These are phyloP conservation scores for Pseudocercospora fijiensis DNA, from an alignment of 2,329 filamentous ascomycete genomes.

Conservation along the genomic window DNA sequence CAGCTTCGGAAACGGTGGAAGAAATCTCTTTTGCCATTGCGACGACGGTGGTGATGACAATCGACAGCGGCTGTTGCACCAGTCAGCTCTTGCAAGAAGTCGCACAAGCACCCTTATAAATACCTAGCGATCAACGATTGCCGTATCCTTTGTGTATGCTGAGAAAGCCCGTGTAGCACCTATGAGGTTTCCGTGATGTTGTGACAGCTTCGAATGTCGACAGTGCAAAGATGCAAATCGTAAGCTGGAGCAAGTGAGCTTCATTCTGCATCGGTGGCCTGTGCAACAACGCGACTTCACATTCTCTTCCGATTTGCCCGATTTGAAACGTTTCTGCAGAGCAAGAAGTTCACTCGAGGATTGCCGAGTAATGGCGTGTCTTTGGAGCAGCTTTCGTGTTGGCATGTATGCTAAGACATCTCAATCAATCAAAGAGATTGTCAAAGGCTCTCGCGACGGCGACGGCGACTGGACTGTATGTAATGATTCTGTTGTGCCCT, in stretches of 20 bases:
- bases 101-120: not conserved
- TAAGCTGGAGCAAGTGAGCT: not conserved
- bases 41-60: not conserved
- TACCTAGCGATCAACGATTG: not conserved
- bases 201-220: not conserved
- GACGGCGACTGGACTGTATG: conserved; percentile 62
- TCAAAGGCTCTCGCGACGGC: conserved; percentile 67
- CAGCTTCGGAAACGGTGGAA: not conserved
- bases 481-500: conserved; percentile 71
- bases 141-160: not conserved
- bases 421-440: conserved; percentile 20
- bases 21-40: conserved; percentile 15
- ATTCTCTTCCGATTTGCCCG: not conserved
- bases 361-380: not conserved
- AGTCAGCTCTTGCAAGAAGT: not conserved
- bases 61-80: not conserved
- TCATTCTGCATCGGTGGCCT: not conserved
- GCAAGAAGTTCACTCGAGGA: not conserved
- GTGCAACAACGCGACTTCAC: not conserved
- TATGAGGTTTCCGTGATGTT: not conserved
- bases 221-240: not conserved
- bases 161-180: not conserved
- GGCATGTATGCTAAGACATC: not conserved
- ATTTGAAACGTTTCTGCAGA: not conserved
- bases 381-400: not conserved